Percentiles rank a stretch among this genome's conserved stretches.
phyloP scores from a whole-genome alignment of 2,329 filamentous ascomycete species.

The Penicillium hordei region DNA sequence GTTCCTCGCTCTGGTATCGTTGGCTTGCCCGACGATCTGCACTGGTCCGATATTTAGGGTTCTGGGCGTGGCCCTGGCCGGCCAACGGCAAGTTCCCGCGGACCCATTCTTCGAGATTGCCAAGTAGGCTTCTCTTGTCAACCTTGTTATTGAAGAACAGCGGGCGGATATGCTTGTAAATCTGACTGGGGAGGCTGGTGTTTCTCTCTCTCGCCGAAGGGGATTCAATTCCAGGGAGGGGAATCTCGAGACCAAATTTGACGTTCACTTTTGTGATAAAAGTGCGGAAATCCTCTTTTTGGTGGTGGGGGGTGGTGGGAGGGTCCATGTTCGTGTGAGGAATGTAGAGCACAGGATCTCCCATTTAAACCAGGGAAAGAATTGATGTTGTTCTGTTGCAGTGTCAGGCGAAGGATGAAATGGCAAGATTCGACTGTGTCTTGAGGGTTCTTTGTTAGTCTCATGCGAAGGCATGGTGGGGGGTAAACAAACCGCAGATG shows the following conservation, averaged over 20 bases:
- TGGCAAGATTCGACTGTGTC: background rate
- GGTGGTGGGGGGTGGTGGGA: constrained; percentile 25
- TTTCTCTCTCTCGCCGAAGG: constrained; percentile 17
- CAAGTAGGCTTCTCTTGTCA: constrained; percentile 26
- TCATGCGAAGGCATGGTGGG: background rate
- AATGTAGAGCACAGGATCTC: background rate
- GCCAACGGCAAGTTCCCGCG: background rate
- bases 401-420: background rate
- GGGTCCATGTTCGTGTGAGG: background rate
- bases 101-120: constrained; percentile 36
- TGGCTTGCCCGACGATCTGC: background rate
- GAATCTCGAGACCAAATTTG: constrained; percentile 37
- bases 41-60: background rate
- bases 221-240: constrained; percentile 23
- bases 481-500: constrained; percentile 1
- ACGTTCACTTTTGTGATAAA: constrained; percentile 37
- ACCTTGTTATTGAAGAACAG: constrained; percentile 32
- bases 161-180: constrained; percentile 29
- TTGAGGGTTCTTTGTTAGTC: background rate
- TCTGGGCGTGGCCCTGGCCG: background rate
- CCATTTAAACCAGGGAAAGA: background rate
- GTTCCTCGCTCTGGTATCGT: constrained; percentile 5
- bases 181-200: constrained; percentile 23
- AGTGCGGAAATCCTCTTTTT: constrained; percentile 24
- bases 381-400: no score